These are phyloP conservation scores for Tulasnella sp. DNA, from an alignment of 768 basidiomycete species.

Conservation along the genomic window DNA sequence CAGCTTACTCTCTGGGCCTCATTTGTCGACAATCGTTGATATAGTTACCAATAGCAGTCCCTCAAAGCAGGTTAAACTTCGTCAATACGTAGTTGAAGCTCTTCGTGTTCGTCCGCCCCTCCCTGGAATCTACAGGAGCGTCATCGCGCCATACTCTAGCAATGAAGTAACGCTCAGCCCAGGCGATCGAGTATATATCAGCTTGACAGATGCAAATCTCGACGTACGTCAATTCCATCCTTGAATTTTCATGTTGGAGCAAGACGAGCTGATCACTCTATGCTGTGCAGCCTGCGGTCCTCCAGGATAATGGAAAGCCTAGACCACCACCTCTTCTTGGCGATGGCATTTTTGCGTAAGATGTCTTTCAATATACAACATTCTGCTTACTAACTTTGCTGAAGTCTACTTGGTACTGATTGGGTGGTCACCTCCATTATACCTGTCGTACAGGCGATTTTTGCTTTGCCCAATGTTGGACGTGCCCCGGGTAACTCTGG, in stretches of 20 bases:
- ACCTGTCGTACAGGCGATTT: constrained; percentile 52
- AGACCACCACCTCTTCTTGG: no score
- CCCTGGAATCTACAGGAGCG: constrained; percentile 49
- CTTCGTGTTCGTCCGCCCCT: constrained; percentile 64
- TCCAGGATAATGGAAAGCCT: no score
- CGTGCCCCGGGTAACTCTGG: constrained; percentile 63
- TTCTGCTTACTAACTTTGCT: background rate
- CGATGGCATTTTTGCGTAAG: background rate
- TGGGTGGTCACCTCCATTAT: constrained; percentile 48
- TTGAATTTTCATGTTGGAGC: background rate
- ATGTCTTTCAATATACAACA: constrained; percentile 4
- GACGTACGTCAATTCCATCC: constrained; percentile 35
- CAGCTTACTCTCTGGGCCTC: constrained; percentile 47
- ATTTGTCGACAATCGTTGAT: no score
- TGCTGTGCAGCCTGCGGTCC: no score
- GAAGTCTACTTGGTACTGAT: constrained; percentile 35
- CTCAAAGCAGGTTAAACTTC: constrained; percentile 36
- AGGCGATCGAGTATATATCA: constrained; percentile 46
- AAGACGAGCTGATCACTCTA: no score
- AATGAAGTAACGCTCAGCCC: constrained; percentile 33
- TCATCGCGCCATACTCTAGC: constrained; percentile 29
- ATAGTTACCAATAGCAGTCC: no score
- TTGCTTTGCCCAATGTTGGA: constrained; percentile 46
- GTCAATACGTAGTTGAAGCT: constrained; percentile 53
- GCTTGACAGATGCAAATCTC: constrained; percentile 42